Conservation (phyloP, 1,284 basidiomycete species). For the Mycena sp. region DNA sequence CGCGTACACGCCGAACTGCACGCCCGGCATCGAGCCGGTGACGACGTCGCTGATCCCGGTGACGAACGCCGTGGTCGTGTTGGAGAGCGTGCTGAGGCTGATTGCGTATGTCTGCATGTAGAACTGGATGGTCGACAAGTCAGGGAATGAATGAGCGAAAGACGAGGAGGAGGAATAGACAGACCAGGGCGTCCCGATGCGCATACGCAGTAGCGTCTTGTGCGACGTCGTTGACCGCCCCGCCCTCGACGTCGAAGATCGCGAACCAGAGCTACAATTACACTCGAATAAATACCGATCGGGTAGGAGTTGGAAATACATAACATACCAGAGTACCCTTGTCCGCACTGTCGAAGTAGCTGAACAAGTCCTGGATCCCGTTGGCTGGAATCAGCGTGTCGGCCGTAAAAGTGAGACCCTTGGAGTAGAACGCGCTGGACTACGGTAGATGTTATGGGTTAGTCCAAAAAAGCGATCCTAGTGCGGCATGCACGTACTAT, state of each 20-base stretch:
- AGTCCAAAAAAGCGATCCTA: too few species aligned
- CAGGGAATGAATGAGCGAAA: background rate
- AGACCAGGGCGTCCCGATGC: conserved; percentile 30
- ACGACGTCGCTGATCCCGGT: conserved; percentile 24
- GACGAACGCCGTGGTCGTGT: conserved; percentile 23
- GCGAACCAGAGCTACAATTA: conserved; percentile 33
- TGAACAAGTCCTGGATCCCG: conserved; percentile 28
- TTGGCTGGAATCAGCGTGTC: conserved; percentile 24
- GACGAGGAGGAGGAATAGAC: background rate
- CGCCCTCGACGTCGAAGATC: conserved; percentile 32
- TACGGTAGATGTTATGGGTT: background rate
- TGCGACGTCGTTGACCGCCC: conserved; percentile 32
- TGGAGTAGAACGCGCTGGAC: conserved; percentile 32
- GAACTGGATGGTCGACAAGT: conserved; percentile 16
- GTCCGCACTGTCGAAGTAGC: conserved; percentile 27
- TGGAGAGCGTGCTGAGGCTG: conserved; percentile 20
- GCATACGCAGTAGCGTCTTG: conserved; percentile 31
- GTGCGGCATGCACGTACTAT: conserved; percentile 10
- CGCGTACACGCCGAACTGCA: conserved; percentile 29
- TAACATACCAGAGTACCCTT: conserved; percentile 30
- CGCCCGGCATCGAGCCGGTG: conserved; percentile 21
- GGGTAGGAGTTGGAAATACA: background rate
- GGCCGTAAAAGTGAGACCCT: conserved; percentile 28
- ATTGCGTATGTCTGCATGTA: conserved; percentile 34
- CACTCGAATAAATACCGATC: background rate